phyloP scores from a whole-genome alignment of 768 basidiomycete species.

The Agrocybe chaxingu region DNA sequence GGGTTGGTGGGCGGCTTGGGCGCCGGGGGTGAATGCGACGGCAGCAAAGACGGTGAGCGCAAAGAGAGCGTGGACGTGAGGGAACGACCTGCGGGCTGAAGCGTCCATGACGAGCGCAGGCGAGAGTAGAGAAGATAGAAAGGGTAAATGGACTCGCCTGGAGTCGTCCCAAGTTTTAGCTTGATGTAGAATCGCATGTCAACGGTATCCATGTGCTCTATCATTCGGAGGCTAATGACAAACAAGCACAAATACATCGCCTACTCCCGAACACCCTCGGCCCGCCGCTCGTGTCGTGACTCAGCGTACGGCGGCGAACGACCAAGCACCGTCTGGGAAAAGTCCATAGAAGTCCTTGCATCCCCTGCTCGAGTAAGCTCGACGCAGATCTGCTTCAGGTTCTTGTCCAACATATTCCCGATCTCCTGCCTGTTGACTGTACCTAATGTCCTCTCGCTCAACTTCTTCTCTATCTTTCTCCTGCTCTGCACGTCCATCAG shows the following conservation, averaged over 20 bases:
- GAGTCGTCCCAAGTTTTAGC: too few species aligned
- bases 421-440: conserved; percentile 31
- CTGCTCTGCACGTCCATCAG: conserved; percentile 21
- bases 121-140: conserved; percentile 6
- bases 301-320: conserved; percentile 3
- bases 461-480: conserved; percentile 29
- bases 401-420: conserved; percentile 34
- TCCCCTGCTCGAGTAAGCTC: conserved; percentile 25
- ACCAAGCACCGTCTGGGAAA: background rate
- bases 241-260: background rate
- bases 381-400: conserved; percentile 43
- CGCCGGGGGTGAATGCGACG: conserved; percentile 9
- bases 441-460: conserved; percentile 31
- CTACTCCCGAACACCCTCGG: conserved; percentile 7
- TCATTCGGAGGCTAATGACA: conserved; percentile 6
- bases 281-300: conserved; percentile 10
- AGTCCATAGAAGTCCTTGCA: conserved; percentile 2
- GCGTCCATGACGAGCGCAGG: conserved; percentile 14
- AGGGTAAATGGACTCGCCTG: conserved; percentile 1
- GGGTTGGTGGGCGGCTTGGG: conserved; percentile 4
- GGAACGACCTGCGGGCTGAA: conserved; percentile 13
- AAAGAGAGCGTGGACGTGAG: conserved; percentile 14
- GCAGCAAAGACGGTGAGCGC: conserved; percentile 14
- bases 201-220: background rate
- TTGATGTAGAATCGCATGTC: too few species aligned